Evolutionary conservation across 495 filamentous ascomycete genomes (phyloP).

Genomic region (Penicillium antarcticum): DNA sequence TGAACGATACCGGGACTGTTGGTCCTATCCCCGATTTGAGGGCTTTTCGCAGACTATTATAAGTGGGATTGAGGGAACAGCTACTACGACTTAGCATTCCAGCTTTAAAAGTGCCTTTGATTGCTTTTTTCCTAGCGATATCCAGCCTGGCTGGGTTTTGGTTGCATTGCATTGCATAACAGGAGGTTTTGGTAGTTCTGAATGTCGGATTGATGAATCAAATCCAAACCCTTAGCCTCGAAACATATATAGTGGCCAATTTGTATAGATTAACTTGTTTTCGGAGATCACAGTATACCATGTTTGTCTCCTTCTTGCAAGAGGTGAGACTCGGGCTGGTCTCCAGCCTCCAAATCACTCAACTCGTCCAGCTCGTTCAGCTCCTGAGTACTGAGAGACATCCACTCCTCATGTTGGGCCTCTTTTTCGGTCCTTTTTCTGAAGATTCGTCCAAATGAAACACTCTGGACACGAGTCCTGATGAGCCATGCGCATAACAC

Average conservation of each 20-base stretch:
- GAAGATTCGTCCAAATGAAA: background rate
- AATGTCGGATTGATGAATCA: background rate
- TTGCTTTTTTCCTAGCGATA: slow-evolving; percentile 5
- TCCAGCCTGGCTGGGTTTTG: background rate
- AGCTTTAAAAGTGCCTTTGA: background rate
- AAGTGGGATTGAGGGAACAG: slow-evolving; percentile 34
- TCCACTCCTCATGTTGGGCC: background rate
- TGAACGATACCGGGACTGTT: slow-evolving; percentile 75
- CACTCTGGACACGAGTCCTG: background rate
- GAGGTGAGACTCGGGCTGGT: background rate
- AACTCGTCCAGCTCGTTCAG: slow-evolving; percentile 10
- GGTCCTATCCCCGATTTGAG: slow-evolving; percentile 69
- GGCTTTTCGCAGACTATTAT: slow-evolving; percentile 59
- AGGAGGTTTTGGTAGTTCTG: background rate
- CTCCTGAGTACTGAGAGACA: slow-evolving; percentile 2
- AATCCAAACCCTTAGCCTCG: background rate
- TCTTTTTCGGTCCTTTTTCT: background rate
- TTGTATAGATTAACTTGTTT: no score
- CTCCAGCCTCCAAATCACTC: slow-evolving; percentile 6
- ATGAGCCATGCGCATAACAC: slow-evolving; percentile 9
- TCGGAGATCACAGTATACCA: no score
- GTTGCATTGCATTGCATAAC: slow-evolving; percentile 8
- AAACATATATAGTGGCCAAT: no score
- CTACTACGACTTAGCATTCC: background rate
- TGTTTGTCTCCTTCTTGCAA: no score